Evolutionary conservation across 192 early-diverging fungal genomes (phyloP).

Genomic region (Gaertneriomyces sp.): DNA sequence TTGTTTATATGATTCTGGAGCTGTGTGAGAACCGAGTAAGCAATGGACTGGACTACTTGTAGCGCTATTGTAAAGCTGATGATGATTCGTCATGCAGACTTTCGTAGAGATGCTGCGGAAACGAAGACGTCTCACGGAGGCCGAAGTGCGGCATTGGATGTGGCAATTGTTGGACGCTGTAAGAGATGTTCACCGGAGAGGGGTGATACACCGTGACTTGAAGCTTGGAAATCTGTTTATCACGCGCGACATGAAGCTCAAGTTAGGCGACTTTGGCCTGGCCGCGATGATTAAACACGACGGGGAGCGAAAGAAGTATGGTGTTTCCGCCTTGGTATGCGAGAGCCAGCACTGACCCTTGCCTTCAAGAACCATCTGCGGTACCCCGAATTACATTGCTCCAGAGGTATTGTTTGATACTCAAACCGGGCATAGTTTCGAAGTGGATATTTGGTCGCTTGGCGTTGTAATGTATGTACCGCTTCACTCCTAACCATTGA

Average conservation of each 20-base stretch:
- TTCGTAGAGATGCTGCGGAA: constrained; percentile 76
- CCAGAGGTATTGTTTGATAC: constrained; percentile 87
- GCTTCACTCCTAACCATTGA: neutral
- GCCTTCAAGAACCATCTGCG: constrained; percentile 78
- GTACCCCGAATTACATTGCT: constrained; percentile 97
- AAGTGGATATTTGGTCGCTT: constrained; percentile 93
- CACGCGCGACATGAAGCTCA: constrained; percentile 73
- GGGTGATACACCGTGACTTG: constrained; percentile 90
- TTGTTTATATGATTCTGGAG: constrained; percentile 89
- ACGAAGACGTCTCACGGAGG: constrained; percentile 77
- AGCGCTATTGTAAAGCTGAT: neutral
- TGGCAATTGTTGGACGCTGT: constrained; percentile 75
- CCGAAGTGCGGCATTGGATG: constrained; percentile 86
- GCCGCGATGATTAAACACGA: constrained; percentile 75
- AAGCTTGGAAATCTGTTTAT: constrained; percentile 94
- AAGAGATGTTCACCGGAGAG: constrained; percentile 72
- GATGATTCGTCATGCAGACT: constrained; percentile 49
- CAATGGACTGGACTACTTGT: neutral
- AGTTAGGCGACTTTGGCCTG: constrained; percentile 95
- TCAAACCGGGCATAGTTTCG: constrained; percentile 80
- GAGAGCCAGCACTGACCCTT: neutral
- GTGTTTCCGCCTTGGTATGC: neutral
- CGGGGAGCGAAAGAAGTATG: constrained; percentile 84
- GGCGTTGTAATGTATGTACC: constrained; percentile 77
- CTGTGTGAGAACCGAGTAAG: constrained; percentile 78